Evolutionary conservation across 495 filamentous ascomycete genomes (phyloP).

Genomic region (Hypoxylon crocopeplum): DNA sequence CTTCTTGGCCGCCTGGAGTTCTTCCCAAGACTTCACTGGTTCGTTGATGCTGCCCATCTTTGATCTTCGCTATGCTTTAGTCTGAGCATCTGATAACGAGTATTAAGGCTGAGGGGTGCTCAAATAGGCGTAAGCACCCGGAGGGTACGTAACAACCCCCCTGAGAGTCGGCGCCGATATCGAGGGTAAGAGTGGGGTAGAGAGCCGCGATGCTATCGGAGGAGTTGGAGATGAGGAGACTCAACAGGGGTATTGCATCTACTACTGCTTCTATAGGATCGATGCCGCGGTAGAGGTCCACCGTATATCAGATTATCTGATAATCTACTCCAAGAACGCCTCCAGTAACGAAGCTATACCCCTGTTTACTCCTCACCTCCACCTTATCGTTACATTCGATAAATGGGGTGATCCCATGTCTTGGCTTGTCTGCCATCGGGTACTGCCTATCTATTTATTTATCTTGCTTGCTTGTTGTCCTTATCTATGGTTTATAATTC

Average conservation of each 20-base stretch:
- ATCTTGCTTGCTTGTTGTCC: too few relatives aligned
- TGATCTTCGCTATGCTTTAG: not conserved
- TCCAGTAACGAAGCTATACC: not conserved
- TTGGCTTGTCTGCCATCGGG: not conserved
- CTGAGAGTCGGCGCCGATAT: slow-evolving; percentile 1
- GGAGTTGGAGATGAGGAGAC: slow-evolving; percentile 25
- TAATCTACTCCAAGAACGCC: slow-evolving; percentile 16
- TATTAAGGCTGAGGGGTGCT: not conserved
- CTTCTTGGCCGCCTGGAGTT: slow-evolving; percentile 30
- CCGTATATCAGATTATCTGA: slow-evolving; percentile 25
- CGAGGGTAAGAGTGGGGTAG: slow-evolving; percentile 11
- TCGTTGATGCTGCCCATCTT: slow-evolving; percentile 15
- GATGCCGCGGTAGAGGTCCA: too few relatives aligned
- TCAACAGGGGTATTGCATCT: not conserved
- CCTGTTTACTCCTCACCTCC: not conserved
- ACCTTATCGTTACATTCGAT: slow-evolving; percentile 15
- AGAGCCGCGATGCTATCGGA: slow-evolving; percentile 5
- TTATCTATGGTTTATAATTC: too few relatives aligned
- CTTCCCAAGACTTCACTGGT: slow-evolving; percentile 32
- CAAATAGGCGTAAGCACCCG: slow-evolving; percentile 10
- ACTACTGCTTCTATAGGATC: too few relatives aligned
- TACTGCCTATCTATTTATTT: slow-evolving; percentile 9
- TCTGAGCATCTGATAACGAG: not conserved
- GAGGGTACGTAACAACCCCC: not conserved
- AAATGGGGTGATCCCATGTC: not conserved